Conservation (phyloP, 768 basidiomycete species). For the Coprinopsis sp. region DNA sequence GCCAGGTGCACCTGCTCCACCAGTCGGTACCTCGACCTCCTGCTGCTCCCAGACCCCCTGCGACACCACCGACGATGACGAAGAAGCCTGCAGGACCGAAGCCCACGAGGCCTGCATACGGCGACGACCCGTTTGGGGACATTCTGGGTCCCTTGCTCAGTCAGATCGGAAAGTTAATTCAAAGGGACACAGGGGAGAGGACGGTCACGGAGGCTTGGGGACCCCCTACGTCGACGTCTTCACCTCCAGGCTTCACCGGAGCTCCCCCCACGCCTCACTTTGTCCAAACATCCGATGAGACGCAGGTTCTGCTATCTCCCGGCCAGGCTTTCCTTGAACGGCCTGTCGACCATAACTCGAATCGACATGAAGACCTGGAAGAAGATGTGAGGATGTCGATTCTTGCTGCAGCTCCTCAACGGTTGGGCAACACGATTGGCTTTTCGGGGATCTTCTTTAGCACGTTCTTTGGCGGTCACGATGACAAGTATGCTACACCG, state of each 20-base stretch:
- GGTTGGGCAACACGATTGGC: slow-evolving; percentile 21
- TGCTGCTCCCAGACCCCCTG: no score
- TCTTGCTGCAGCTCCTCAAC: neutral
- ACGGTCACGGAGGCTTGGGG: neutral
- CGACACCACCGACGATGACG: slow-evolving; percentile 6
- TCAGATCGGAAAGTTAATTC: slow-evolving; percentile 4
- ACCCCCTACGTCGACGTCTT: neutral
- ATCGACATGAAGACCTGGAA: no score
- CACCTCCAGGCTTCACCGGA: no score
- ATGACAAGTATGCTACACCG: slow-evolving; percentile 60
- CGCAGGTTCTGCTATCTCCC: no score
- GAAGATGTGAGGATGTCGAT: neutral
- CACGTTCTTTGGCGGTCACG: slow-evolving; percentile 67
- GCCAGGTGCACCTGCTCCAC: slow-evolving; percentile 3
- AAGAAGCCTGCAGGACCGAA: slow-evolving; percentile 1
- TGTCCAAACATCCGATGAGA: no score
- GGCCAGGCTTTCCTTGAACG: no score
- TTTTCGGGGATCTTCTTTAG: slow-evolving; percentile 64
- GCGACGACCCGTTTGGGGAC: slow-evolving; percentile 9
- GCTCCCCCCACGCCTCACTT: no score
- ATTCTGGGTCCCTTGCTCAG: slow-evolving; percentile 11
- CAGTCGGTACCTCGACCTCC: no score
- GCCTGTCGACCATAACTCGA: no score
- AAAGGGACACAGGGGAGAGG: neutral
- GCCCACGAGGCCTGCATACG: neutral